Conservation (phyloP, 2,329 filamentous ascomycete species). For the Penicillium olsonii region DNA sequence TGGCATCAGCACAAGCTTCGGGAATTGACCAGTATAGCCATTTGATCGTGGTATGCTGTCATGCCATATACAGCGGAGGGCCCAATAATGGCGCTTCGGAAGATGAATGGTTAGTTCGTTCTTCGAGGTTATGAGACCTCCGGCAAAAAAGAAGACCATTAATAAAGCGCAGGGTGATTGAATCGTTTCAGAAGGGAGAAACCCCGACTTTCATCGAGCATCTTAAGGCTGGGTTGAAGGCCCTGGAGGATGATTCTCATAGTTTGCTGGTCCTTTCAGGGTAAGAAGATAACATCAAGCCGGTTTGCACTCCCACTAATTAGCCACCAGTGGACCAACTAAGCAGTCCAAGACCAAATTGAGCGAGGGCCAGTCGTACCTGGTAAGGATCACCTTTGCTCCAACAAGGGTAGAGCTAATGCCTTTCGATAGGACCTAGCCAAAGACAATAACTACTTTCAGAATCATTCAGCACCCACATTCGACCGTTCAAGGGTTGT, state of each 20-base stretch:
- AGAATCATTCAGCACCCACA: constrained; percentile 2
- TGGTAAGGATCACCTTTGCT: constrained; percentile 35
- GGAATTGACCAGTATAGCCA: constrained; percentile 39
- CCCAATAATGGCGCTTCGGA: constrained; percentile 56
- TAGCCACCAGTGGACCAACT: constrained; percentile 59
- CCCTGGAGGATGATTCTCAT: constrained; percentile 49
- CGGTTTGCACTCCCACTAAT: constrained; percentile 20
- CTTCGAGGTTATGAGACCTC: neutral
- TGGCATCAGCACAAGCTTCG: neutral
- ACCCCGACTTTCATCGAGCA: constrained; percentile 78
- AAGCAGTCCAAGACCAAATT: constrained; percentile 54
- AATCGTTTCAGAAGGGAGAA: constrained; percentile 75
- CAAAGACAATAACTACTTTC: constrained; percentile 38
- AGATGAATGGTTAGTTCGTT: constrained; percentile 56
- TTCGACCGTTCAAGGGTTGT: constrained; percentile 45
- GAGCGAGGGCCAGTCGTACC: constrained; percentile 67
- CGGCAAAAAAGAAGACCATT: neutral
- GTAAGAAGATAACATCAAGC: constrained; percentile 42
- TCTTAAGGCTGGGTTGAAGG: constrained; percentile 63
- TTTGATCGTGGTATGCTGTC: constrained; percentile 80
- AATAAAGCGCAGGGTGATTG: constrained; percentile 60
- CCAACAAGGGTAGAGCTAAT: neutral
- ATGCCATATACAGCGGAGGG: constrained; percentile 73
- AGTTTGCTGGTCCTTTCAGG: constrained; percentile 72
- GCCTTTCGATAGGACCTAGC: constrained; percentile 32